Percentiles rank a stretch among this genome's conserved stretches.
phyloP scores from a whole-genome alignment of 139 green algal genomes.

The Axilococcus clingmanii region DNA sequence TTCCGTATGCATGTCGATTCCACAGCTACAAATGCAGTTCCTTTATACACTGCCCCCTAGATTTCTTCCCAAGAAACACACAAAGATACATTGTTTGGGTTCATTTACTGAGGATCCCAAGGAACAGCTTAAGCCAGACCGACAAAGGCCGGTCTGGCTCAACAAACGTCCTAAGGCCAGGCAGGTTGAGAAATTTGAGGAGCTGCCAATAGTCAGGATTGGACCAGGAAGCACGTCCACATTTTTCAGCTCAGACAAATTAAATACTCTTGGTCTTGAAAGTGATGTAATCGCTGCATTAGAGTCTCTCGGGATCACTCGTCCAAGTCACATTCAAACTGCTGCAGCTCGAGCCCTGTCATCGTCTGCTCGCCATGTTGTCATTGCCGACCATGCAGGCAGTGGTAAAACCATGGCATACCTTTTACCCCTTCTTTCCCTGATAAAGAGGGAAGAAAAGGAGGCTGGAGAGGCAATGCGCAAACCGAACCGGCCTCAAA shows the following conservation, averaged over 20 bases:
- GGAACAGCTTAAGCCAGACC: no score
- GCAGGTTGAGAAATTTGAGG: constrained; percentile 1
- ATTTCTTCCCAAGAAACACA: no score
- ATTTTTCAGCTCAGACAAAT: constrained; percentile 46
- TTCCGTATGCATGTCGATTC: no score
- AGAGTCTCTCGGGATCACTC: constrained; percentile 36
- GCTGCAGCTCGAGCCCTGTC: constrained; percentile 15
- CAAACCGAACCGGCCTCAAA: constrained; percentile 18
- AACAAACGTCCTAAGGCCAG: constrained; percentile 2
- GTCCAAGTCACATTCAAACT: constrained; percentile 68
- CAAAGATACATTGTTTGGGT: no score
- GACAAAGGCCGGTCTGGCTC: no score
- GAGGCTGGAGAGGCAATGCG: constrained; percentile 14
- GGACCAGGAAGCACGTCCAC: constrained; percentile 7
- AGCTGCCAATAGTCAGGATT: constrained; percentile 16
- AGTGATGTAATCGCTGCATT: constrained; percentile 41
- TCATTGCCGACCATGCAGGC: constrained; percentile 75
- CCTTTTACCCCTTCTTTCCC: constrained; percentile 68
- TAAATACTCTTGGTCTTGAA: constrained; percentile 28
- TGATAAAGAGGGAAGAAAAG: constrained; percentile 36
- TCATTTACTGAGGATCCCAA: no score
- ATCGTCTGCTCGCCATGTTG: constrained; percentile 21
- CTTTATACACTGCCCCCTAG: no score
- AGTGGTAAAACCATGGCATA: constrained; percentile 90
- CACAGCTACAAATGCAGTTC: no score